A percentile compares a stretch with the other conserved stretches of the same genome.
Conservation (phyloP, 306 rosid genomes). For the Cucurbita maxima region DNA sequence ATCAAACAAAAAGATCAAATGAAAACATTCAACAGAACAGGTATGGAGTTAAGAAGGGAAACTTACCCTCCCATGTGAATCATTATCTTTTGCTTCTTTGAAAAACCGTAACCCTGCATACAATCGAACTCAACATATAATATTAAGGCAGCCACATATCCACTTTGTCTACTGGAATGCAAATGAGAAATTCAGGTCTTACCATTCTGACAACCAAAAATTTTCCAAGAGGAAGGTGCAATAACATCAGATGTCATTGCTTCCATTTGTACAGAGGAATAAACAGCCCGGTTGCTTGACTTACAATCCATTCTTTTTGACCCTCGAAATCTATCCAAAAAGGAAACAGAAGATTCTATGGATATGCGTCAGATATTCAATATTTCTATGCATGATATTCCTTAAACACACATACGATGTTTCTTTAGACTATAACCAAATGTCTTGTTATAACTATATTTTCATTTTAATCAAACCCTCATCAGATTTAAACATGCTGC, state of each 20-base stretch:
- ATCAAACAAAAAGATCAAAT: not conserved
- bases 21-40: conserved; percentile 7
- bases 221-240: conserved; percentile 86
- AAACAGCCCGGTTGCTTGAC: conserved; percentile 33
- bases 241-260: conserved; percentile 64
- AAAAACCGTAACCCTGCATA: conserved; percentile 71
- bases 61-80: conserved; percentile 48
- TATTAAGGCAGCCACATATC: not conserved
- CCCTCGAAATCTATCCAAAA: conserved; percentile 40
- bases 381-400: not conserved
- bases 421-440: not conserved
- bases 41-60: conserved; percentile 7
- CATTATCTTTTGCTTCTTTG: conserved; percentile 65
- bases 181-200: conserved; percentile 14
- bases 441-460: not conserved
- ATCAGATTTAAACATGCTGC: not conserved
- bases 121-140: conserved; percentile 1
- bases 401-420: not conserved
- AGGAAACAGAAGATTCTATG: not conserved
- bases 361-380: not conserved
- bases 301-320: conserved; percentile 26
- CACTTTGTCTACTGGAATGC: not conserved
- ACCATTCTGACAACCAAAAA: conserved; percentile 91
- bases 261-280: conserved; percentile 33
- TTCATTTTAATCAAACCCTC: not conserved